Percentiles rank a stretch among this genome's conserved stretches.
Conservation (phyloP, 169 alveolate species). For the Cryptosporidium felis region DNA sequence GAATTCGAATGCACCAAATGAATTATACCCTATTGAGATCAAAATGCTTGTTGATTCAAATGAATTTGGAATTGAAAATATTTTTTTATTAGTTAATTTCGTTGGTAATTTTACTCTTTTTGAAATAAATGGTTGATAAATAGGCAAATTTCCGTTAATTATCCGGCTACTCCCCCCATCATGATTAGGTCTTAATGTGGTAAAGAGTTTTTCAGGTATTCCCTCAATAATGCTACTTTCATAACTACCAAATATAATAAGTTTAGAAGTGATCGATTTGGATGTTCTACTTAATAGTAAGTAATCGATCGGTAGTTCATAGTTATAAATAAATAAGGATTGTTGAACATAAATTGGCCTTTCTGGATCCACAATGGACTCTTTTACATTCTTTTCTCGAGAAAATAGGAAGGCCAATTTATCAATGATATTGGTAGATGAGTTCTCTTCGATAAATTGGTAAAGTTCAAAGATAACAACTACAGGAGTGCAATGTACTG, state of each 20-base stretch:
- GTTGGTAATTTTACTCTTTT: constrained; percentile 16
- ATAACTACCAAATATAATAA: constrained; percentile 12
- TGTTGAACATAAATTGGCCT: not conserved
- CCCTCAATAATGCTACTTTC: constrained; percentile 18
- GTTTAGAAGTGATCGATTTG: constrained; percentile 40
- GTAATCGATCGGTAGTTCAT: constrained; percentile 27
- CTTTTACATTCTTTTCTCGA: not conserved
- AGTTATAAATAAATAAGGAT: constrained; percentile 8
- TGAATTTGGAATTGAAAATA: constrained; percentile 4
- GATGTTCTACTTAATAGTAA: constrained; percentile 10
- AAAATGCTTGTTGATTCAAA: constrained; percentile 32
- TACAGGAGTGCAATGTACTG: constrained; percentile 3
- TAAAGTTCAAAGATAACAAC: constrained; percentile 24
- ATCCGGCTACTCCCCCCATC: not conserved
- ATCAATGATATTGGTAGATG: not conserved
- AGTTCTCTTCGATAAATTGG: not conserved
- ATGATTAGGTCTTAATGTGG: constrained; percentile 2
- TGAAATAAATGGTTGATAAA: not conserved
- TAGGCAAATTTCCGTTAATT: not conserved
- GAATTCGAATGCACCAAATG: not conserved
- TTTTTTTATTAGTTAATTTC: not conserved
- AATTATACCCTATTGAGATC: constrained; percentile 15
- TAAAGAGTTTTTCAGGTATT: constrained; percentile 26
- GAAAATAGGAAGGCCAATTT: constrained; percentile 36
- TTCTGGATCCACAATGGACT: constrained; percentile 30